Evolutionary conservation across 768 basidiomycete genomes (phyloP).

Genomic region (Suillus weaverae): DNA sequence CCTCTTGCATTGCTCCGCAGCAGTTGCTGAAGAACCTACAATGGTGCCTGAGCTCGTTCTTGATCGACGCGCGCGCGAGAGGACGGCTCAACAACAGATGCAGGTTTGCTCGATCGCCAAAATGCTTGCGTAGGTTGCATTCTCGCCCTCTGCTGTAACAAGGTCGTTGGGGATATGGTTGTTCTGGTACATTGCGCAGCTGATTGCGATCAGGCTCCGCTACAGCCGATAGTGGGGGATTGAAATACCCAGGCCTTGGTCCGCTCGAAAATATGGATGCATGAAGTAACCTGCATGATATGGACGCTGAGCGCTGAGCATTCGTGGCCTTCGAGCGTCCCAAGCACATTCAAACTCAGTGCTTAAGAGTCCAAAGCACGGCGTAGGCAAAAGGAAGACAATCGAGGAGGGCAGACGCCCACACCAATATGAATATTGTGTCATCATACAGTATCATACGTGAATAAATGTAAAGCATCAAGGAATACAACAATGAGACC

Average conservation of each 20-base stretch:
- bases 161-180: slow-evolving; percentile 43
- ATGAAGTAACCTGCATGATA: slow-evolving; percentile 43
- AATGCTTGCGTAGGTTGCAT: slow-evolving; percentile 41
- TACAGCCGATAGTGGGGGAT: slow-evolving; percentile 59
- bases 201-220: slow-evolving; percentile 54
- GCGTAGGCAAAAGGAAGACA: too few species aligned
- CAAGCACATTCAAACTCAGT: too few species aligned
- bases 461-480: neutral
- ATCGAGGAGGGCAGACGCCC: too few species aligned
- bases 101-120: slow-evolving; percentile 55
- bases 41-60: neutral
- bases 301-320: slow-evolving; percentile 39
- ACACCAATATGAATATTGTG: neutral
- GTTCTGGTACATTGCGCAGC: slow-evolving; percentile 68
- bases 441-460: neutral
- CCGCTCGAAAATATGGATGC: slow-evolving; percentile 54
- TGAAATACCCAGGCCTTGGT: slow-evolving; percentile 75
- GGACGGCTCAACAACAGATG: slow-evolving; percentile 3
- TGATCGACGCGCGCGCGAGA: neutral
- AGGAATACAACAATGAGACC: neutral
- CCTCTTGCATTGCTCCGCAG: too few species aligned
- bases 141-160: slow-evolving; percentile 31
- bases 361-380: too few species aligned
- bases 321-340: slow-evolving; percentile 53
- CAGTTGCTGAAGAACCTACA: too few species aligned